A percentile compares a stretch with the other conserved stretches of the same genome.
Conservation (phyloP, 2,329 filamentous ascomycete species). For the Lojkania enalia region DNA sequence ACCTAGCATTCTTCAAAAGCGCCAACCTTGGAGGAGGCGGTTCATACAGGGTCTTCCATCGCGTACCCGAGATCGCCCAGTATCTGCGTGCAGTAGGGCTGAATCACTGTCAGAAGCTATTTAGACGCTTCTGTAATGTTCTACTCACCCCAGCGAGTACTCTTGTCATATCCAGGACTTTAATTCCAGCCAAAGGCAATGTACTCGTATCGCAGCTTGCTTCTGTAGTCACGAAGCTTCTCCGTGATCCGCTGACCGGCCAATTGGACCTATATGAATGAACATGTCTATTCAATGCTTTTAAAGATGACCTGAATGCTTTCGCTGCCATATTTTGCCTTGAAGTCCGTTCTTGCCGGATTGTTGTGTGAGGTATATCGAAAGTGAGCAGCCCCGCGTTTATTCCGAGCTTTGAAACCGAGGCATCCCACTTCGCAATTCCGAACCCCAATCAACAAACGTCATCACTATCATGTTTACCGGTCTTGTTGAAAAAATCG, state of each 20-base stretch:
- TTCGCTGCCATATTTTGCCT: constrained; percentile 16
- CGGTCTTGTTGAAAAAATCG: constrained; percentile 68
- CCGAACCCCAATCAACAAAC: constrained; percentile 15
- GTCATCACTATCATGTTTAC: constrained; percentile 75
- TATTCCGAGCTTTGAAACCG: constrained; percentile 5
- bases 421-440: constrained; percentile 3
- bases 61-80: constrained; percentile 90
- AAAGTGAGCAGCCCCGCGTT: constrained; percentile 2
- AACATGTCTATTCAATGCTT: constrained; percentile 11
- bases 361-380: not conserved
- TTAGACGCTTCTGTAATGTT: not conserved
- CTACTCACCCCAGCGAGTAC: constrained; percentile 84
- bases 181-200: constrained; percentile 79
- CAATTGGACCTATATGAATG: constrained; percentile 16
- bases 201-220: constrained; percentile 48
- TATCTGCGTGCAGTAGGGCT: constrained; percentile 98
- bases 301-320: constrained; percentile 20
- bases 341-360: not conserved
- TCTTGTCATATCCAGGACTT: constrained; percentile 94
- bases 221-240: constrained; percentile 49
- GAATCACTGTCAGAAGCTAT: constrained; percentile 24
- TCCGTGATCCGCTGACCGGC: constrained; percentile 14
- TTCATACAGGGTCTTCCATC: constrained; percentile 31
- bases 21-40: constrained; percentile 40
- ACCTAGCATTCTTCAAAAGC: constrained; percentile 16